phyloP scores from a whole-genome alignment of 78 protist genomes.

The Parvularia atlantis region DNA sequence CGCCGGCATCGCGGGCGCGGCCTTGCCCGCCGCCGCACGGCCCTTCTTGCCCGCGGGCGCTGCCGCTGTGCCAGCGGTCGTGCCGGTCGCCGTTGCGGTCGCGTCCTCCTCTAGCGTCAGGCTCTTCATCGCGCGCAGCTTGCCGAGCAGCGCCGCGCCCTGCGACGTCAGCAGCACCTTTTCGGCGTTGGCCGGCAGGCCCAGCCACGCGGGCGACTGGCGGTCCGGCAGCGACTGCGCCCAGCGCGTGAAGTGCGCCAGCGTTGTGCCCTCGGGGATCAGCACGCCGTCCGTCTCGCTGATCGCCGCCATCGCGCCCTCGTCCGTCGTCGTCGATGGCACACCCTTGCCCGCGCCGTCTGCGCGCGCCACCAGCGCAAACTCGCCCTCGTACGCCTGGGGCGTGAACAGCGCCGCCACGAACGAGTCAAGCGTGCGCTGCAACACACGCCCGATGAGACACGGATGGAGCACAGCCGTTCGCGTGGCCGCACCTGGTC shows the following conservation, averaged over 20 bases:
- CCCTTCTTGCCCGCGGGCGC: background rate
- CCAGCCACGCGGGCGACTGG: constrained; percentile 77
- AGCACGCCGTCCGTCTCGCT: background rate
- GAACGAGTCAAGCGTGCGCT: constrained; percentile 59
- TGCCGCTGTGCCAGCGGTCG: background rate
- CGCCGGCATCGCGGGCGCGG: background rate
- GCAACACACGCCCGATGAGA: no score
- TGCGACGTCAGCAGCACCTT: constrained; percentile 30
- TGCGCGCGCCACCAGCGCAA: constrained; percentile 25
- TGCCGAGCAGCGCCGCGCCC: background rate
- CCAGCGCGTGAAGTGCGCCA: constrained; percentile 49
- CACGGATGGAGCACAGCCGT: no score
- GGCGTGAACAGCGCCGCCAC: constrained; percentile 54
- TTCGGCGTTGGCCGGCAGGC: constrained; percentile 73
- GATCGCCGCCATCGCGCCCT: background rate
- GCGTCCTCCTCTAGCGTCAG: background rate
- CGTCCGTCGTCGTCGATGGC: background rate
- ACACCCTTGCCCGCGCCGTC: background rate
- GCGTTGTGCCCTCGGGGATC: constrained; percentile 41
- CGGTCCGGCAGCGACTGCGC: constrained; percentile 40
- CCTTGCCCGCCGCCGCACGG: background rate
- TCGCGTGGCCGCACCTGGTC: no score
- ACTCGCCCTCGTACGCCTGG: constrained; percentile 30
- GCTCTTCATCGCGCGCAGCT: background rate
- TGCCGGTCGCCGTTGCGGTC: no score